These are phyloP conservation scores for Globisporangium echinulatum DNA, from an alignment of 352 stramenopile species.

Conservation along the genomic window DNA sequence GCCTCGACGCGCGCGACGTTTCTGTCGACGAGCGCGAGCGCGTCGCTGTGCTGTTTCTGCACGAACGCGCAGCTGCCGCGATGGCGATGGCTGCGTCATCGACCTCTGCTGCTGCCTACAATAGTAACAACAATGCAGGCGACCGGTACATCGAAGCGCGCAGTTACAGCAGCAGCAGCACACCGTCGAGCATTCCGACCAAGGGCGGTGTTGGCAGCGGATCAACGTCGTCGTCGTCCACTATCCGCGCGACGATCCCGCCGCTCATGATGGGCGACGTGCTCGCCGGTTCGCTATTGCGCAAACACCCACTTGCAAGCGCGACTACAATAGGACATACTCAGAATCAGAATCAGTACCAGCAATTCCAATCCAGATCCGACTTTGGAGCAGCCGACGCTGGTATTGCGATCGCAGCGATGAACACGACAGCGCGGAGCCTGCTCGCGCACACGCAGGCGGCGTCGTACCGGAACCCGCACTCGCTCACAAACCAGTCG, in stretches of 20 bases:
- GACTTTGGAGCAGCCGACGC: conserved; percentile 30
- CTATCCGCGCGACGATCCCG: conserved; percentile 4
- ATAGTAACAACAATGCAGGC: conserved; percentile 10
- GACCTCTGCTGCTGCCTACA: not conserved
- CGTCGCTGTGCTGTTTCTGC: conserved; percentile 58
- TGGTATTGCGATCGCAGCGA: conserved; percentile 36
- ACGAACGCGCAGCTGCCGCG: conserved; percentile 44
- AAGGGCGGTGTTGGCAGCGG: conserved; percentile 14
- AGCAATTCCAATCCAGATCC: conserved; percentile 19
- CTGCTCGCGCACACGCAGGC: conserved; percentile 21
- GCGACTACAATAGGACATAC: not conserved
- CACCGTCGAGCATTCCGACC: conserved; percentile 26
- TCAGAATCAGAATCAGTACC: conserved; percentile 7
- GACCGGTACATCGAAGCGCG: conserved; percentile 16
- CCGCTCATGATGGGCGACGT: conserved; percentile 31
- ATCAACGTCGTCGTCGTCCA: not conserved
- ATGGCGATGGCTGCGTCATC: conserved; percentile 10
- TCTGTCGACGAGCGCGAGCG: conserved; percentile 71
- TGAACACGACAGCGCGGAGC: conserved; percentile 40
- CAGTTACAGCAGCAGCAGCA: conserved; percentile 7
- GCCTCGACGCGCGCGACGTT: conserved; percentile 65
- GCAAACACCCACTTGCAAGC: conserved; percentile 25
- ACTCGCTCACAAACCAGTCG: conserved; percentile 22
- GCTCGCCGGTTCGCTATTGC: conserved; percentile 35
- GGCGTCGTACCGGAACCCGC: conserved; percentile 9